Conservation (phyloP, 2,329 filamentous ascomycete species). For the Botrytis sinoallii region DNA sequence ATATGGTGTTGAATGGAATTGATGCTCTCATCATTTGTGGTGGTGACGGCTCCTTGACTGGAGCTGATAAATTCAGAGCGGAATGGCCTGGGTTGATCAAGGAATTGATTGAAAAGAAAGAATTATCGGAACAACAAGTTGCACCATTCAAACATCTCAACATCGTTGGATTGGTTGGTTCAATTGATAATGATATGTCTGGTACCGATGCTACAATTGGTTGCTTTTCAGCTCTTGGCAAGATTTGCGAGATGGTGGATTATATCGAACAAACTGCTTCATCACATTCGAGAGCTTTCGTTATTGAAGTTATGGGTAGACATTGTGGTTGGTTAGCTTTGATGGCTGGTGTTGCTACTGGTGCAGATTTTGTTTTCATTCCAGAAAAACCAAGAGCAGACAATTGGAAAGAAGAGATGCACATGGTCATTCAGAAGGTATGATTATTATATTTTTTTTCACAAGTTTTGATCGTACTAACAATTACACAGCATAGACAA, state of each 20-base stretch:
- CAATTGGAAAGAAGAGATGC: constrained; percentile 90
- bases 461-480: constrained; percentile 16
- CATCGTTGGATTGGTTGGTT: constrained; percentile 93
- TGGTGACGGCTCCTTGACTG: constrained; percentile 93
- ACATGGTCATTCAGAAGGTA: constrained; percentile 68
- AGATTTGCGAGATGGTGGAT: constrained; percentile 95
- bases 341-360: constrained; percentile 92
- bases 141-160: constrained; percentile 82
- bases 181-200: constrained; percentile 97
- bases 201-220: constrained; percentile 97
- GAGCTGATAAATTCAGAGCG: constrained; percentile 85
- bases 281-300: constrained; percentile 93
- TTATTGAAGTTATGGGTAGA: constrained; percentile 97
- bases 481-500: constrained; percentile 63
- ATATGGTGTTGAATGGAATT: constrained; percentile 89
- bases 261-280: constrained; percentile 93
- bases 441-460: constrained; percentile 23
- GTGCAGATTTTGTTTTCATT: constrained; percentile 95
- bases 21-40: constrained; percentile 96
- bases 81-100: constrained; percentile 89
- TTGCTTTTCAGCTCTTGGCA: constrained; percentile 86
- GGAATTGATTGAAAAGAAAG: constrained; percentile 73
- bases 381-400: constrained; percentile 86
- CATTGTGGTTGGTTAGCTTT: constrained; percentile 97
- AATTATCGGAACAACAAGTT: constrained; percentile 69